These are phyloP conservation scores for Erodium texanum DNA, from an alignment of 441 rosid genomes.

Conservation along the genomic window DNA sequence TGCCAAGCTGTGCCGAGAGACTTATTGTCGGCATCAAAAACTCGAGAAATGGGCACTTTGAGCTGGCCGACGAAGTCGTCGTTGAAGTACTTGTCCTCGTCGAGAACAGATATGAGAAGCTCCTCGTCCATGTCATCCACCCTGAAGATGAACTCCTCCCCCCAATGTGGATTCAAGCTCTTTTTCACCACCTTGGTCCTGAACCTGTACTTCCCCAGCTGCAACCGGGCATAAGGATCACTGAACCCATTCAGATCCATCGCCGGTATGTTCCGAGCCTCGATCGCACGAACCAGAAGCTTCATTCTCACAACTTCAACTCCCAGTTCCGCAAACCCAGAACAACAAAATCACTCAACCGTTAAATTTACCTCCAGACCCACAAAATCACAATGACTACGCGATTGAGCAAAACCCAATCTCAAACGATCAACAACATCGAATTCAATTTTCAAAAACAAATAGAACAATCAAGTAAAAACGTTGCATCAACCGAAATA, in stretches of 20 bases:
- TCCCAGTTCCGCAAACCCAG: neutral
- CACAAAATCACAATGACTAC: no score
- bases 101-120: conserved; percentile 60
- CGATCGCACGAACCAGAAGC: conserved; percentile 62
- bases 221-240: conserved; percentile 80
- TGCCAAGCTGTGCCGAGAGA: conserved; percentile 80
- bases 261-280: conserved; percentile 75
- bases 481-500: no score
- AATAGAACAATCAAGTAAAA: no score
- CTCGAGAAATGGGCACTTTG: conserved; percentile 47
- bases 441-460: no score
- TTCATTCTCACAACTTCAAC: conserved; percentile 33
- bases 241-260: conserved; percentile 77
- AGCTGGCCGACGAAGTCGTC: conserved; percentile 79
- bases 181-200: conserved; percentile 84
- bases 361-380: no score
- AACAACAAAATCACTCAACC: neutral
- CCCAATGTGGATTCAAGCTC: conserved; percentile 79
- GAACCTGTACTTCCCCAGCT: conserved; percentile 62
- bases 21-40: conserved; percentile 67
- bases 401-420: no score
- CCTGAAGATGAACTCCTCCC: conserved; percentile 71
- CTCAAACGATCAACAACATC: no score
- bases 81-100: conserved; percentile 83
- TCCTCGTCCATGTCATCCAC: conserved; percentile 92